Percentiles rank a stretch among this genome's conserved stretches.
Conservation (phyloP, 306 rosid genomes). For the Begonia fuchsioides region DNA sequence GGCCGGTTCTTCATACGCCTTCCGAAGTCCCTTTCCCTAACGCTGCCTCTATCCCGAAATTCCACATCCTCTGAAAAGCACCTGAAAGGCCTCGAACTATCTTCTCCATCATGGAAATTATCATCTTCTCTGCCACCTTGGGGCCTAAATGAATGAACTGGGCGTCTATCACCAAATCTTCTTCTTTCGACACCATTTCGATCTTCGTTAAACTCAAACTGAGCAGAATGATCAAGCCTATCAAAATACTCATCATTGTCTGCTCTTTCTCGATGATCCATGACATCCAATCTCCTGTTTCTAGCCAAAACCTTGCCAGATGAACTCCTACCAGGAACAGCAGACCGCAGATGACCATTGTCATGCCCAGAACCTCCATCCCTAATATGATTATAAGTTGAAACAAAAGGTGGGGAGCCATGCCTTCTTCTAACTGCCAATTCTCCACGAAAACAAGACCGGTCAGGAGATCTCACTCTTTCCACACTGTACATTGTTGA, state of each 20-base stretch:
- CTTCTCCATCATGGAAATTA: conserved; percentile 47
- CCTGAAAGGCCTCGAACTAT: conserved; percentile 48
- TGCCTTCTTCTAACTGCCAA: conserved; percentile 56
- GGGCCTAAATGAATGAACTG: conserved; percentile 54
- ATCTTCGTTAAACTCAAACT: conserved; percentile 42
- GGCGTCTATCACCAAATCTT: conserved; percentile 62
- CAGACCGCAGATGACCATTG: conserved; percentile 56
- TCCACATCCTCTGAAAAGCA: conserved; percentile 55
- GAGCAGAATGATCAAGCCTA: conserved; percentile 47
- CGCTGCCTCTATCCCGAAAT: conserved; percentile 62
- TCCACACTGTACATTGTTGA: conserved; percentile 51
- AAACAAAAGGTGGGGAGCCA: conserved; percentile 38
- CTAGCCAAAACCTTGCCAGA: conserved; percentile 40
- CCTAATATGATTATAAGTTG: conserved; percentile 52
- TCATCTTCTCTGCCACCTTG: conserved; percentile 39
- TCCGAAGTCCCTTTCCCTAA: conserved; percentile 62
- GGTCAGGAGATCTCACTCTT: conserved; percentile 77
- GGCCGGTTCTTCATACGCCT: conserved; percentile 52
- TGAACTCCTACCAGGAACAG: conserved; percentile 39
- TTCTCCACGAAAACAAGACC: conserved; percentile 41
- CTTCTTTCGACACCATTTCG: conserved; percentile 60
- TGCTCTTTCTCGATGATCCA: conserved; percentile 46
- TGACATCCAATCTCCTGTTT: conserved; percentile 52
- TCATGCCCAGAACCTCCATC: conserved; percentile 54
- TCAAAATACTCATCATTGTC: conserved; percentile 51